Base-by-base conservation (phyloP, 805 yeast species). In the Candida pseudoglaebosa region DNA sequence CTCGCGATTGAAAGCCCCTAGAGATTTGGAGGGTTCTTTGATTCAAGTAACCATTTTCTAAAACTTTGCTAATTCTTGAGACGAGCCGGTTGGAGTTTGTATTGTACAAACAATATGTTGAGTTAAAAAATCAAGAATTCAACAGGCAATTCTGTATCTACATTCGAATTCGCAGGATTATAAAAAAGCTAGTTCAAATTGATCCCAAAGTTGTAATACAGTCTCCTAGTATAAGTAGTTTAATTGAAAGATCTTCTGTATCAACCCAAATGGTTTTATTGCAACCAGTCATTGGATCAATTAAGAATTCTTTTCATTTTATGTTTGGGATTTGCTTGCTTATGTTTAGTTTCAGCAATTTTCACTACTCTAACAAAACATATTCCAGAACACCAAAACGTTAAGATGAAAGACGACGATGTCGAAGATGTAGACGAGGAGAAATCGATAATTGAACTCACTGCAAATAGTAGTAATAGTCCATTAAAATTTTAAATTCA, bases 291-390 rank as follows among this genome's bases (percentile, higher is more conserved):
- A 63, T 72, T 70, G 46, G 46, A 8, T 54, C 70, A 7, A 52
- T 75, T 24, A 53, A 56, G 32, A 64, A 66, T 43, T 68, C 66
- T 1, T 73, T 64, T 41, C 70, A 63, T 52, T 53, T n/a, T 67
- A 37, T 53, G 61, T 12, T 42, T 73, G 13, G 78, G 65, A 0
- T 50, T 66, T 12, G 53, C 70, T 1, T 44, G 53, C 6, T 24
- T 61, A 10, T 47, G 65, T 2, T 52, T 71, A 5, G 30, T 74
- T 1, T 40, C 50, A 5, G 41, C 63, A 0, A 4, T 69, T 0
- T 65, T 71, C 42, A 57, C 66, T 35, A 68, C 79, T 9, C n/a
- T n/a, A n/a, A 67, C 65, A 46, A 57, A 60, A 32, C 61, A 56
- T 38, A 49, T 74, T 18, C 80, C 80, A 1, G 57, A 52, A 32